Base-by-base conservation (phyloP, 208 protist genomes). In the Acanthamoeba divionensis region DNA sequence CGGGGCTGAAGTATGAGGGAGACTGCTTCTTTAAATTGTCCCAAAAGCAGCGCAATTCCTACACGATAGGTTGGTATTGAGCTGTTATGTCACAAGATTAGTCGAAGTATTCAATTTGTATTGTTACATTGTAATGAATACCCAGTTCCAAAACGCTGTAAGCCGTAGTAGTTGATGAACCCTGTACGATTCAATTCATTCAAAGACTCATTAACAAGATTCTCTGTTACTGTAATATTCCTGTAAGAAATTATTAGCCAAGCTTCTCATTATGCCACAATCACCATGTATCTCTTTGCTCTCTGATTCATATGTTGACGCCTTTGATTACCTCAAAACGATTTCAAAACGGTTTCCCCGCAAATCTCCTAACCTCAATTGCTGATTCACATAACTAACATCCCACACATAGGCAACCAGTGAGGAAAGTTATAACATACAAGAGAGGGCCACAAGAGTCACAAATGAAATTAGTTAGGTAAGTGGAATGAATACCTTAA, bases 81-180 rank as follows among this genome's bases (percentile, higher is more conserved):
- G 13, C 54, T 18, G 36, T n/a, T n/a, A n/a, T n/a, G n/a, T n/a
- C n/a, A n/a, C n/a, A n/a, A n/a, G n/a, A n/a, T n/a, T n/a, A n/a
- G n/a, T n/a, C n/a, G n/a, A n/a, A n/a, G n/a, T n/a, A n/a, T n/a
- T n/a, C n/a, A n/a, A n/a, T n/a, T n/a, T n/a, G n/a, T n/a, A n/a
- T n/a, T n/a, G n/a, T n/a, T n/a, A n/a, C n/a, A n/a, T n/a, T n/a
- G n/a, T n/a, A n/a, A n/a, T n/a, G n/a, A n/a, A n/a, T n/a, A n/a
- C n/a, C n/a, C n/a, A n/a, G 77, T 87, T 6, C 77, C 77, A 36
- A 87, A 87, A n/a, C 77, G 77, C 48, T 87, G 77, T 7, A 87
- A 57, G 3, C 77, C 77, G 21, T 67, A 87, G 54, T 87, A 87
- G 38, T 87, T 87, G 7, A 87, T 36, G n/a, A 87, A 87, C 18